Percentiles rank a stretch among this genome's conserved stretches.
Conservation (phyloP, 192 early-diverging fungal species). For the Umbelopsis sp. region DNA sequence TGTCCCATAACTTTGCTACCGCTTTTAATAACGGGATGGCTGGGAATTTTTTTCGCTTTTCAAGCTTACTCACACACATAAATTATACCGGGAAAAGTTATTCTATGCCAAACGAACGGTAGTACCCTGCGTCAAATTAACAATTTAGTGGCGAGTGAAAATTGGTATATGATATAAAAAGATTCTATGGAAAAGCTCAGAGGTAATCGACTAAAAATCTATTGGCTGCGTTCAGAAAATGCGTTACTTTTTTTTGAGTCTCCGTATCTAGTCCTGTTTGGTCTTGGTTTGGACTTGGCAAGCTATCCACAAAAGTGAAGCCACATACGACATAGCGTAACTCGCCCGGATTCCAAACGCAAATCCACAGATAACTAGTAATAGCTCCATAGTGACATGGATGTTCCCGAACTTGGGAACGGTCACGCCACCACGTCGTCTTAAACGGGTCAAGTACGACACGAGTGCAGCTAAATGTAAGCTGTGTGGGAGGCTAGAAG, state of each 20-base stretch:
- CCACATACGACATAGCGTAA: background rate
- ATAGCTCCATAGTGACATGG: background rate
- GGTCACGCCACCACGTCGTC: background rate
- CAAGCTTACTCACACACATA: no score
- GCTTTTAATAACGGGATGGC: no score
- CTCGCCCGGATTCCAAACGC: background rate
- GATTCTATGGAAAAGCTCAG: constrained; percentile 2
- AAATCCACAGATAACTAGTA: background rate
- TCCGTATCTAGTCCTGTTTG: constrained; percentile 19
- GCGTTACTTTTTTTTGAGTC: background rate
- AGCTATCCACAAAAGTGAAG: background rate
- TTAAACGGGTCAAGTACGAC: constrained; percentile 1
- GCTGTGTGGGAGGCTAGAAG: background rate
- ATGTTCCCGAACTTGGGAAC: background rate
- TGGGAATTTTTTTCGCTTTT: no score
- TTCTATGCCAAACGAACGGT: no score
- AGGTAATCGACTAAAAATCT: background rate
- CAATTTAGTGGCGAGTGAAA: background rate
- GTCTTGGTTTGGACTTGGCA: constrained; percentile 5
- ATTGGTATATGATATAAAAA: background rate
- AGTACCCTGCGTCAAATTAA: no score
- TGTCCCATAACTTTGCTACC: no score
- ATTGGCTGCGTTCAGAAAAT: background rate
- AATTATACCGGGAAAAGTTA: no score
- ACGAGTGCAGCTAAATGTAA: background rate